Conservation (phyloP, 116 monocot genomes). For the Papilionanthe hybrid region DNA sequence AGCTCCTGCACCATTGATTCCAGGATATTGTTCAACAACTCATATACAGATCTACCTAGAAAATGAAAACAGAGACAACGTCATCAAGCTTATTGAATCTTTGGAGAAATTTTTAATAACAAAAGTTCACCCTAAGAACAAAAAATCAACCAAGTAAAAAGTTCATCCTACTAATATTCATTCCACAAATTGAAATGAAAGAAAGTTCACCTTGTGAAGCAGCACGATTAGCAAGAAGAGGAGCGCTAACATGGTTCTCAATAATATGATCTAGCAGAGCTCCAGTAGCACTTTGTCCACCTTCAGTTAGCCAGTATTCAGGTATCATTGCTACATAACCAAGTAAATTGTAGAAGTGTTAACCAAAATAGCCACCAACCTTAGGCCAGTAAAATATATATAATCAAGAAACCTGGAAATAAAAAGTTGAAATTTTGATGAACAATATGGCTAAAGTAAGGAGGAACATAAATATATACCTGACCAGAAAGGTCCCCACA, state of each 20-base stretch:
- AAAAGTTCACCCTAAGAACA: background rate
- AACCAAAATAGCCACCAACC: background rate
- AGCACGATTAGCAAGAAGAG: slow-evolving; percentile 83
- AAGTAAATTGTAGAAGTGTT: background rate
- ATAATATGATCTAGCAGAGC: slow-evolving; percentile 78
- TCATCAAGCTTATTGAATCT: slow-evolving; percentile 2
- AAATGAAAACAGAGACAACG: slow-evolving; percentile 4
- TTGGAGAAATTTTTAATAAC: slow-evolving; percentile 1
- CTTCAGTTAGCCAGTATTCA: slow-evolving; percentile 96
- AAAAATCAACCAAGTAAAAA: background rate
- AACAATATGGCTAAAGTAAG: background rate
- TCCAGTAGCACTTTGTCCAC: slow-evolving; percentile 98
- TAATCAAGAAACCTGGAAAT: background rate
- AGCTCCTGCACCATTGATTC: slow-evolving; percentile 55
- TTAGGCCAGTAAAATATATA: background rate
- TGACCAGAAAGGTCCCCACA: slow-evolving; percentile 99
- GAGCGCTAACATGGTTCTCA: slow-evolving; percentile 69
- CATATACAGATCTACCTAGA: slow-evolving; percentile 69
- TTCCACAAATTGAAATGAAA: slow-evolving; percentile 7
- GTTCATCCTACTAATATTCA: background rate
- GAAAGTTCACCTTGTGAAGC: slow-evolving; percentile 56
- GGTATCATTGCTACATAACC: slow-evolving; percentile 77
- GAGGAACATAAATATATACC: slow-evolving; percentile 31
- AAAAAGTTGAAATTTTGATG: background rate
- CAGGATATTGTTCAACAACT: slow-evolving; percentile 75